phyloP scores from a whole-genome alignment of 139 green algal species.

The Pleodorina starrii region DNA sequence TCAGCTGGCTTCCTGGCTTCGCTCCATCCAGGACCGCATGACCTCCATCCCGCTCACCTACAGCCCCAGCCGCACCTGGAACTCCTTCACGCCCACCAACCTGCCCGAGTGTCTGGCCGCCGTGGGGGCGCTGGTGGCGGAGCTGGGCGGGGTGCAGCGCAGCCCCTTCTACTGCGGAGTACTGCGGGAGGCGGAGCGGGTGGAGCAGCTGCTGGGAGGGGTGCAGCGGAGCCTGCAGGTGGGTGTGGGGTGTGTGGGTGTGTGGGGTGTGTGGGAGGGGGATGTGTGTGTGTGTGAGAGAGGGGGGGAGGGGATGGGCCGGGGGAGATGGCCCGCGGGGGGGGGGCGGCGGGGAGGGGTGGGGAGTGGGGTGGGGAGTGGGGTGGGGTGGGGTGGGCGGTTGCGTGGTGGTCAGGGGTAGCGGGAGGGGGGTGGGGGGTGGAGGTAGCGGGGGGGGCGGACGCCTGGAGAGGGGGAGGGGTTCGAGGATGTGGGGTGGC shows the following conservation, averaged over 20 bases:
- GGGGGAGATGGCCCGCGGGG: too few relatives aligned
- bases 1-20: constrained; percentile 34
- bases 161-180: constrained; percentile 55
- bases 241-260: too few relatives aligned
- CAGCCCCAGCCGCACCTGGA: constrained; percentile 26
- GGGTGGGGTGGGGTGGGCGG: too few relatives aligned
- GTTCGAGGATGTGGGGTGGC: too few relatives aligned
- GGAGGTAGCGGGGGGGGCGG: too few relatives aligned
- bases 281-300: too few relatives aligned
- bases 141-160: constrained; percentile 40
- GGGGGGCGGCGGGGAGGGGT: too few relatives aligned
- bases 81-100: constrained; percentile 58
- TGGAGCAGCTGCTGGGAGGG: constrained; percentile 56
- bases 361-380: too few relatives aligned
- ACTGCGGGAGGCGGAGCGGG: constrained; percentile 44
- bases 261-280: too few relatives aligned
- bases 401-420: too few relatives aligned
- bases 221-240: constrained; percentile 45
- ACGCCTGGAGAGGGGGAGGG: too few relatives aligned
- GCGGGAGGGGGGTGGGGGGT: too few relatives aligned
- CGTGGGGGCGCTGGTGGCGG: constrained; percentile 15
- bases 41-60: constrained; percentile 22
- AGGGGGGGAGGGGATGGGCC: not conserved
- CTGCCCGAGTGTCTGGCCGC: constrained; percentile 48
- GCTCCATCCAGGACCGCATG: constrained; percentile 38